A percentile compares a stretch with the other conserved stretches of the same genome.
phyloP scores from a whole-genome alignment of 371 early-diverging fungal genomes.

The Rhizopus sp. region DNA sequence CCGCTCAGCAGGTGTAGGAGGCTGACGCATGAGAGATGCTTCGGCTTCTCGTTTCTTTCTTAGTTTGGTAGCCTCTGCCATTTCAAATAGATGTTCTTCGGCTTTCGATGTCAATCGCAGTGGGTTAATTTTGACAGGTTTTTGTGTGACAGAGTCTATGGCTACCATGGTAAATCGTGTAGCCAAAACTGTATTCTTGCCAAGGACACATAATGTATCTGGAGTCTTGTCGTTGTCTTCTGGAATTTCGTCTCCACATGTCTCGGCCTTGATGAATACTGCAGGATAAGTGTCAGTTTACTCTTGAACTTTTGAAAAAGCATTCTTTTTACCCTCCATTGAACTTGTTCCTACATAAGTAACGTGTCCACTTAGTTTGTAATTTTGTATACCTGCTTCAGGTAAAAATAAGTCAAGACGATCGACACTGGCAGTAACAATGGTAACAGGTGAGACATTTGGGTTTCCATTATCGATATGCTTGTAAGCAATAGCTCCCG shows the following conservation, averaged over 20 bases:
- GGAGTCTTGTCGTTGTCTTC: constrained; percentile 15
- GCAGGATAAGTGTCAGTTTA: background rate
- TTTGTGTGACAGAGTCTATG: constrained; percentile 71
- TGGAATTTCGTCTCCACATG: constrained; percentile 23
- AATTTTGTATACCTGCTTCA: constrained; percentile 66
- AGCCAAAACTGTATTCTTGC: constrained; percentile 65
- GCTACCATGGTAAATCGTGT: constrained; percentile 96
- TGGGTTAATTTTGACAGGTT: constrained; percentile 77
- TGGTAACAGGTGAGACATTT: constrained; percentile 65
- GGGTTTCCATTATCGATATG: constrained; percentile 72
- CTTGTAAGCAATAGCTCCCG: constrained; percentile 79
- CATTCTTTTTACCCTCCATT: constrained; percentile 72
- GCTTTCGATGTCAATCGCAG: constrained; percentile 74
- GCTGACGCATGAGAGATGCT: constrained; percentile 62
- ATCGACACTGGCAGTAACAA: constrained; percentile 92
- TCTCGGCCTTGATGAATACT: constrained; percentile 79
- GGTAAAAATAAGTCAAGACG: constrained; percentile 79
- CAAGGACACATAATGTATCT: constrained; percentile 25
- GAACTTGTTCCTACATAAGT: constrained; percentile 87
- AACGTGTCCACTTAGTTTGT: constrained; percentile 79
- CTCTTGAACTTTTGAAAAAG: background rate
- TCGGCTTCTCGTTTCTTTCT: constrained; percentile 66
- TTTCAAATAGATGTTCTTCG: constrained; percentile 77
- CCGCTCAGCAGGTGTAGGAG: constrained; percentile 86
- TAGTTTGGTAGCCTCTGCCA: constrained; percentile 75